Percentiles rank a stretch among this genome's conserved stretches.
These are phyloP conservation scores for Metschnikowia shivogae DNA, from an alignment of 805 yeast genomes.

Conservation along the genomic window DNA sequence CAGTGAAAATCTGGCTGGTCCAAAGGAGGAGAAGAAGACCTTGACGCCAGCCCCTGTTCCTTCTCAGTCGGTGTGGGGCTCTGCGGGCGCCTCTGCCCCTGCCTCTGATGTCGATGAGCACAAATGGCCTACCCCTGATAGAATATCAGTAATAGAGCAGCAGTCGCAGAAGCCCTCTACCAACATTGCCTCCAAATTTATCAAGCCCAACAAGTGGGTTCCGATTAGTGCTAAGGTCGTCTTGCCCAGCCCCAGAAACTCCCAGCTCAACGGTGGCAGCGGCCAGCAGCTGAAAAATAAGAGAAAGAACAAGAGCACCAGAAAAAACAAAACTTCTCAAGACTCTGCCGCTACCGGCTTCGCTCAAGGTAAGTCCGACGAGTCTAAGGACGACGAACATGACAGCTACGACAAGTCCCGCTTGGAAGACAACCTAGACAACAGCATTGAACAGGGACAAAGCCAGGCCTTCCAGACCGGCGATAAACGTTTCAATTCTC, in stretches of 20 bases:
- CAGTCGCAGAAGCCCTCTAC: conserved; percentile 14
- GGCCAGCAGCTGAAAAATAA: conserved; percentile 23
- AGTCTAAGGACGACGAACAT: conserved; percentile 9
- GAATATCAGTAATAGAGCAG: conserved; percentile 17
- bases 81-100: conserved; percentile 18
- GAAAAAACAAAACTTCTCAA: conserved; percentile 14
- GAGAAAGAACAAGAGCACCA: conserved; percentile 23
- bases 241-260: conserved; percentile 34
- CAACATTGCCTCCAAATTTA: conserved; percentile 25
- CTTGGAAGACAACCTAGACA: conserved; percentile 9
- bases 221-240: conserved; percentile 42
- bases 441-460: conserved; percentile 7
- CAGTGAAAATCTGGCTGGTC: conserved; percentile 3
- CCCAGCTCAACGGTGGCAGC: conserved; percentile 16
- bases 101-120: conserved; percentile 33
- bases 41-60: conserved; percentile 48
- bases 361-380: conserved; percentile 10
- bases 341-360: conserved; percentile 8
- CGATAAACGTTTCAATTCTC: conserved; percentile 11
- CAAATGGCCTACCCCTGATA: conserved; percentile 44
- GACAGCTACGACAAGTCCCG: conserved; percentile 6
- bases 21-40: conserved; percentile 26
- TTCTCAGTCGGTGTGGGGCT: conserved; percentile 40
- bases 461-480: conserved; percentile 9
- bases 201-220: conserved; percentile 44